These are phyloP conservation scores for Acmispon strigosus DNA, from an alignment of 306 rosid species.

Conservation along the genomic window DNA sequence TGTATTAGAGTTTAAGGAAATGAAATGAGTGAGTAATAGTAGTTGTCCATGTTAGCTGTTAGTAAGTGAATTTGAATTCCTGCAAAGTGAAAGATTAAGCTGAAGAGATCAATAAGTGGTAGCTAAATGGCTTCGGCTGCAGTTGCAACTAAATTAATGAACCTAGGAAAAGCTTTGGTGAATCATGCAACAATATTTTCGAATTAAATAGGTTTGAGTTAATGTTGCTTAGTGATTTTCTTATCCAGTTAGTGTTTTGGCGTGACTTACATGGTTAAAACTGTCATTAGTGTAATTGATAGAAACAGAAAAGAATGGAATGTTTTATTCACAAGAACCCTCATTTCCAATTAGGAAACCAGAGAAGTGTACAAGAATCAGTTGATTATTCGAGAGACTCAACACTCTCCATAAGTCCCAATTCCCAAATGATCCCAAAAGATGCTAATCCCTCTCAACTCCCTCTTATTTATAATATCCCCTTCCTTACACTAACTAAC, in stretches of 20 bases:
- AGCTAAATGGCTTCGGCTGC: background rate
- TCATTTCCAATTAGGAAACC: too few relatives aligned
- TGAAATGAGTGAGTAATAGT: background rate
- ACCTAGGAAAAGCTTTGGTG: background rate
- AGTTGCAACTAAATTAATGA: background rate
- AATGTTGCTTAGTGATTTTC: background rate
- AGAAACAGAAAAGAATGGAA: too few relatives aligned
- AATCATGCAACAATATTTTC: background rate
- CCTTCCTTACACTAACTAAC: too few relatives aligned
- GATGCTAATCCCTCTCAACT: too few relatives aligned
- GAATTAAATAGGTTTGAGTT: background rate
- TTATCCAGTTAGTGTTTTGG: background rate
- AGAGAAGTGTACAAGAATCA: too few relatives aligned
- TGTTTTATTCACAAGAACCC: too few relatives aligned
- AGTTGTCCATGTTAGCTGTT: slow-evolving; percentile 5
- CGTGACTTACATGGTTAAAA: background rate
- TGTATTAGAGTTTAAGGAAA: background rate
- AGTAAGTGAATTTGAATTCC: slow-evolving; percentile 8
- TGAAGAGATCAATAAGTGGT: background rate
- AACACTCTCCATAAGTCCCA: too few relatives aligned
- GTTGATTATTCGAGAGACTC: too few relatives aligned
- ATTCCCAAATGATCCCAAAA: too few relatives aligned
- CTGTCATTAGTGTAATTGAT: background rate
- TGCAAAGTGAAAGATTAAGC: background rate
- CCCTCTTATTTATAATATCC: too few relatives aligned